Conservation (phyloP, 2,329 filamentous ascomycete genomes). For the Calonectria montana region DNA sequence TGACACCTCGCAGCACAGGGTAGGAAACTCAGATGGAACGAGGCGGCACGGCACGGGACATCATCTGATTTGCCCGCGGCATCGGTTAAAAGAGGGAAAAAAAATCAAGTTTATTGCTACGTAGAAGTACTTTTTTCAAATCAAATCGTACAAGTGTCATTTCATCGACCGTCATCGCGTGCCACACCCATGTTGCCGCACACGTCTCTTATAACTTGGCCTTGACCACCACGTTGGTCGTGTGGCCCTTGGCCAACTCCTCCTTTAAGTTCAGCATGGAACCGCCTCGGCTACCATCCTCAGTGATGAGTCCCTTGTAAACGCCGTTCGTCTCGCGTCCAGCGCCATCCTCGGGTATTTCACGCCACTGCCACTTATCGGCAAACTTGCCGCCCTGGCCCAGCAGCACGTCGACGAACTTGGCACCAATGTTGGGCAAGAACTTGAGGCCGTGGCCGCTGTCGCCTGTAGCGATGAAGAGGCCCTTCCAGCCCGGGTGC, state of each 20-base stretch:
- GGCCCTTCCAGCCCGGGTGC: slow-evolving; percentile 69
- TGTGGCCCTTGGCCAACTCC: slow-evolving; percentile 50
- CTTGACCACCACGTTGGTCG: slow-evolving; percentile 30
- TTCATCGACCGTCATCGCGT: slow-evolving; percentile 14
- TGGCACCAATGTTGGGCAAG: slow-evolving; percentile 72
- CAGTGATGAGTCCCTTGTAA: slow-evolving; percentile 56
- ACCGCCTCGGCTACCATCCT: slow-evolving; percentile 66
- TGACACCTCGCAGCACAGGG: neutral
- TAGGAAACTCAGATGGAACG: neutral
- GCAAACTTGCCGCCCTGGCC: slow-evolving; percentile 62
- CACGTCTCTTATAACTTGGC: slow-evolving; percentile 39
- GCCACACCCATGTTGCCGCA: slow-evolving; percentile 19
- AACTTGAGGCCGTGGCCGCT: slow-evolving; percentile 78
- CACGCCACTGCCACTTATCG: slow-evolving; percentile 73
- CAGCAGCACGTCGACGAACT: slow-evolving; percentile 67
- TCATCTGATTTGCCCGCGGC: slow-evolving; percentile 10
- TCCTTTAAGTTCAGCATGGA: slow-evolving; percentile 57
- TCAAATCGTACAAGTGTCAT: slow-evolving; percentile 3
- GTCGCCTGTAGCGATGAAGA: slow-evolving; percentile 72
- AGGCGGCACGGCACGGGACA: neutral
- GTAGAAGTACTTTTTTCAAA: slow-evolving; percentile 5
- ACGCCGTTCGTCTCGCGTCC: slow-evolving; percentile 49
- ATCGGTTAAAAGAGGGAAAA: neutral
- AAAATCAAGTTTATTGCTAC: slow-evolving; percentile 17
- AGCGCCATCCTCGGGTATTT: slow-evolving; percentile 54